Percentiles rank a stretch among this genome's conserved stretches.
Evolutionary conservation across 768 basidiomycete species (phyloP).

Genomic region (Agrocybe chaxingu): DNA sequence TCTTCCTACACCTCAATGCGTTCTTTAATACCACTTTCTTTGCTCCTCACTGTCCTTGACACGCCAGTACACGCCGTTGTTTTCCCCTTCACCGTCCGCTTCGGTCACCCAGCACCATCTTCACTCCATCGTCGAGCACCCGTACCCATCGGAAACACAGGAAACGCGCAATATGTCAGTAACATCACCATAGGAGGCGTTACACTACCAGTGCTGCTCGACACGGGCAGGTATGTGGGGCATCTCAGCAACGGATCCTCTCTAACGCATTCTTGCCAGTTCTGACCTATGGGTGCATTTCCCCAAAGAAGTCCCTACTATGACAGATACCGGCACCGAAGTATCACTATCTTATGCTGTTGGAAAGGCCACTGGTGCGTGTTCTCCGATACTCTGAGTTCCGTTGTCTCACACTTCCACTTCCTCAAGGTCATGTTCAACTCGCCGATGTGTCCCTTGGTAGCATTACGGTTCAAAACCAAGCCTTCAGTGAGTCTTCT

Average conservation of each 20-base stretch:
- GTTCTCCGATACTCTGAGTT: neutral
- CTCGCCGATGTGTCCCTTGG: slow-evolving; percentile 51
- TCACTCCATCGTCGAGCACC: slow-evolving; percentile 27
- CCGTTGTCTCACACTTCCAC: neutral
- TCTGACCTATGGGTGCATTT: slow-evolving; percentile 76
- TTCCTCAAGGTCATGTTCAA: slow-evolving; percentile 48
- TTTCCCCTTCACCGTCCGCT: slow-evolving; percentile 36
- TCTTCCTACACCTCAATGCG: slow-evolving; percentile 29
- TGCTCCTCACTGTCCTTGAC: slow-evolving; percentile 37
- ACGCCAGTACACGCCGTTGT: slow-evolving; percentile 32
- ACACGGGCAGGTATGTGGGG: slow-evolving; percentile 66
- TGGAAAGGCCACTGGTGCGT: slow-evolving; percentile 58
- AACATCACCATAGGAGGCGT: slow-evolving; percentile 68
- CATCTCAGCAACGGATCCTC: neutral
- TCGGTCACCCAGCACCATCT: slow-evolving; percentile 17
- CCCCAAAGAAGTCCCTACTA: slow-evolving; percentile 38
- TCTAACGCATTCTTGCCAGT: slow-evolving; percentile 29
- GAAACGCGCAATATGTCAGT: slow-evolving; percentile 70
- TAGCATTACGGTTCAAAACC: slow-evolving; percentile 54
- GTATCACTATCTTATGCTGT: slow-evolving; percentile 66
- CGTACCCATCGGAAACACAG: slow-evolving; percentile 56
- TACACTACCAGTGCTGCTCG: slow-evolving; percentile 58
- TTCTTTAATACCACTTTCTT: slow-evolving; percentile 40
- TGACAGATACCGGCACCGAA: slow-evolving; percentile 54
- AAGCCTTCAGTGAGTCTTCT: slow-evolving; percentile 60